Evolutionary conservation across 805 yeast species (phyloP), one percentile per base, ranked within the genome.

Genomic region (Saccharomycopsis microspora): DNA sequence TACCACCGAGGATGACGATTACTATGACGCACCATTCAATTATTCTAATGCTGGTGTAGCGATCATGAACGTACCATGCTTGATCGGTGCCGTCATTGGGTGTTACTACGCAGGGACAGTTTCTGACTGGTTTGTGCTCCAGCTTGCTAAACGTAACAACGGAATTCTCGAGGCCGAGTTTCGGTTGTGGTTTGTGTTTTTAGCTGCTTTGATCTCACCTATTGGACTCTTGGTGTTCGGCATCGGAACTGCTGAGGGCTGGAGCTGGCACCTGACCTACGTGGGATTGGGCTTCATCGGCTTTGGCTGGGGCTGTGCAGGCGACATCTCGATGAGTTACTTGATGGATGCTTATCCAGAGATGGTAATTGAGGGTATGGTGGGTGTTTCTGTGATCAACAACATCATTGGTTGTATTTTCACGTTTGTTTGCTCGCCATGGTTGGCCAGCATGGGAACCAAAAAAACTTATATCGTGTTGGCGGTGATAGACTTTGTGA

Each of bases 311-410:
- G 85, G 85, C 57, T 75, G 82, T 45, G 74, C 82, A 9, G 85
- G 85, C 58, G 87, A 82, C 59, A 75, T 79, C 45, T 79, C 83
- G 36, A 73, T 80, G 77, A 70, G 78, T 1, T 80, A 80, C 50
- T 64, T 78, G 52, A 78, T 80, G 83, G 82, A 78, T 54, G 67
- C 79, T 4, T 80, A 80, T 53, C 85, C 85, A 1, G 85, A 78
- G 41, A 74, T 80, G 73, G 77, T 80, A 47, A 65, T 80, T 54
- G 85, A 80, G 62, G 80, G 82, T 55, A 78, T 80, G 84, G 78
- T 78, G 30, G 83, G 85, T 48, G 83, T 81, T 30, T 65, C 70
- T 28, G 71, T 79, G 47, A 79, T 80, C 56, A 80, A 80, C 61
- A 80, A 80, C 61, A 66, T 74, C 50, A 70, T 80, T 54, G 82